Percentiles rank a stretch among this genome's conserved stretches.
These are phyloP conservation scores for Metarhizium anisopliae DNA, from an alignment of 2,329 filamentous ascomycete species.

Conservation along the genomic window DNA sequence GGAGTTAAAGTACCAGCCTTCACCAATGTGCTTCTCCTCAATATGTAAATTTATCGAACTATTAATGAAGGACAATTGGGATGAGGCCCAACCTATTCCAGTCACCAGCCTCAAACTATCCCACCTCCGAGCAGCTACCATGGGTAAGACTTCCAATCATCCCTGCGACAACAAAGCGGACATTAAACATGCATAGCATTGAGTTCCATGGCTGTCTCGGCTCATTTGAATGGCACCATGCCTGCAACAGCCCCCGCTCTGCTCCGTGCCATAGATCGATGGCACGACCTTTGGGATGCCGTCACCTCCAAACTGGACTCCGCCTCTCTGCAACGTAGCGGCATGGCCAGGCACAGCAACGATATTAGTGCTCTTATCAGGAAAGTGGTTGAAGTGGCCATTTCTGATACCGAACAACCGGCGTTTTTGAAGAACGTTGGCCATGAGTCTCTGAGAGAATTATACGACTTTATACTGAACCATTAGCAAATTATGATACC, in stretches of 20 bases:
- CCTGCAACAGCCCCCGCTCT: slow-evolving; percentile 4
- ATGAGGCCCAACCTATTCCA: background rate
- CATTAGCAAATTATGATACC: background rate
- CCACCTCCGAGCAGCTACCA: background rate
- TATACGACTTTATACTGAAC: background rate
- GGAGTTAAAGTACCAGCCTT: background rate
- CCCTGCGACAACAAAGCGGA: background rate
- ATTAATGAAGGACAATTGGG: background rate
- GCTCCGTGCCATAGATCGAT: slow-evolving; percentile 11
- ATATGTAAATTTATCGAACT: background rate
- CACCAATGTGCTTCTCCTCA: background rate
- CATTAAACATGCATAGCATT: background rate
- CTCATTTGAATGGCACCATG: slow-evolving; percentile 10
- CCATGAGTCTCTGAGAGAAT: background rate
- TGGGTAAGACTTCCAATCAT: background rate
- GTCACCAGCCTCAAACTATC: background rate
- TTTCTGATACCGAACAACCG: slow-evolving; percentile 1
- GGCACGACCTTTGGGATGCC: slow-evolving; percentile 13
- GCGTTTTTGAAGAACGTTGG: background rate
- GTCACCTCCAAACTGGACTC: background rate
- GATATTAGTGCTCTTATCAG: slow-evolving; percentile 7
- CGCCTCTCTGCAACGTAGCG: background rate
- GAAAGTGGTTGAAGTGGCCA: slow-evolving; percentile 6
- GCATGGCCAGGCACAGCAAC: slow-evolving; percentile 6
- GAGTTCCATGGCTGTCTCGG: slow-evolving; percentile 1